Percentiles rank a stretch among this genome's conserved stretches.
Evolutionary conservation across 179 eudicot genomes (phyloP).

Genomic region (Silene coronaria): DNA sequence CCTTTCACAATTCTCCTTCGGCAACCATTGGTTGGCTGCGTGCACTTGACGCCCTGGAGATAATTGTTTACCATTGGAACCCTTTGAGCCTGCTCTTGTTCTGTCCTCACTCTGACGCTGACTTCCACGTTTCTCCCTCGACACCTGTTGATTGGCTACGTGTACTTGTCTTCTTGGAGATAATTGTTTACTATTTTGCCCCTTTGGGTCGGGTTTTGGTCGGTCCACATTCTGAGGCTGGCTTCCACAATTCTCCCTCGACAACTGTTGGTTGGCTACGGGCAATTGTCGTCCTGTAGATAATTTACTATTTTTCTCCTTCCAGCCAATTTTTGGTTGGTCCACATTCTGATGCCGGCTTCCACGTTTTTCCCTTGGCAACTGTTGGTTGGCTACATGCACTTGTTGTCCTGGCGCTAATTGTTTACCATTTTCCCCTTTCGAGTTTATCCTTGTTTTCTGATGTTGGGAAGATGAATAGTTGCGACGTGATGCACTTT

Average conservation of each 20-base stretch:
- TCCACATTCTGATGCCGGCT: neutral
- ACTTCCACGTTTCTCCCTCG: conserved; percentile 15
- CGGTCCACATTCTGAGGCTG: conserved; percentile 17
- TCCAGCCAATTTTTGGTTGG: neutral
- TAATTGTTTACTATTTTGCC: neutral
- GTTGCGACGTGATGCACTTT: conserved; percentile 18
- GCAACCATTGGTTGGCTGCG: neutral
- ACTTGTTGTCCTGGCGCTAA: neutral
- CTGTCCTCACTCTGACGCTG: conserved; percentile 18
- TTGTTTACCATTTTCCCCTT: neutral
- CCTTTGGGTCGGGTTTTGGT: neutral
- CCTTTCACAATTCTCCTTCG: neutral
- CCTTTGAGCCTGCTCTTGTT: neutral
- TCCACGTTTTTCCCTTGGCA: conserved; percentile 7
- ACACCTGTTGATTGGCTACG: neutral
- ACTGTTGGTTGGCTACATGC: neutral
- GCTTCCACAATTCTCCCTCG: conserved; percentile 15
- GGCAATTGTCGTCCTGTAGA: neutral
- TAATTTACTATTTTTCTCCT: neutral
- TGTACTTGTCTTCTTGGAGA: neutral
- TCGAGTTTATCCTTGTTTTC: conserved; percentile 20
- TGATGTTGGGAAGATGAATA: conserved; percentile 27
- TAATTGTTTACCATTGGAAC: neutral
- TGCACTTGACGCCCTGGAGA: neutral
- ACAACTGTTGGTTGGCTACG: neutral